Evolutionary conservation across 768 basidiomycete species (phyloP), one percentile per base, ranked within the genome.

Genomic region (Panaeolus cyanescens): DNA sequence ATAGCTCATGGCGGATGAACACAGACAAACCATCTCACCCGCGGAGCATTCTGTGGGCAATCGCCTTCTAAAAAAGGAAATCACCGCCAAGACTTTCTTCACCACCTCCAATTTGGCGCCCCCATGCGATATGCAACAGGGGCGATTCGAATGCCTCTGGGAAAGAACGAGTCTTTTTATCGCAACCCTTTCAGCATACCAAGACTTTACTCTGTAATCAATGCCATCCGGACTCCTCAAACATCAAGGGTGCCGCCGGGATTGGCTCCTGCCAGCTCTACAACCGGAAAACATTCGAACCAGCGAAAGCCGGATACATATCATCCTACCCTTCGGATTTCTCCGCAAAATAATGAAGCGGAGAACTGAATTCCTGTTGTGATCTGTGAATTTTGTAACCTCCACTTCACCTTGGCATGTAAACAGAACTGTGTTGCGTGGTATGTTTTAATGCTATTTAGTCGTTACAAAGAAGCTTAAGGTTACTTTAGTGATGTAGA

Each of bases 371-470:
- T 6, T 6, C 5, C 15, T 37, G 12, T 12, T 20, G 19, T 42
- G 39, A 22, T 22, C n/a, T n/a, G n/a, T n/a, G n/a, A 42, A 22
- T 20, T n/a, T n/a, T n/a, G n/a, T n/a, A n/a, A 8, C 8, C 19
- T 22, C 19, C 39, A 42, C 39, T 20, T 12, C 5, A 5, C 9
- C 39, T 42, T 42, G 39, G 39, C 39, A 42, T 42, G 19, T 37
- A 13, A 42, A 42, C 22, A 20, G 39, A 42, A 5, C 22, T 20
- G 39, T 20, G 22, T 4, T 42, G 39, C 39, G 39, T 42, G 39
- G 39, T 42, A 63, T 58, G 20, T 32, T 63, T 61, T 64, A 40
- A 42, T 61, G 63, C 42, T 34, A 45, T 45, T 59, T 33, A 19
- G 33, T 57, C 53, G 31, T 13, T 22, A 30, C 59, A 53, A 55